phyloP scores from a whole-genome alignment of 1,284 basidiomycete species.

The Rhizoctonia solani region DNA sequence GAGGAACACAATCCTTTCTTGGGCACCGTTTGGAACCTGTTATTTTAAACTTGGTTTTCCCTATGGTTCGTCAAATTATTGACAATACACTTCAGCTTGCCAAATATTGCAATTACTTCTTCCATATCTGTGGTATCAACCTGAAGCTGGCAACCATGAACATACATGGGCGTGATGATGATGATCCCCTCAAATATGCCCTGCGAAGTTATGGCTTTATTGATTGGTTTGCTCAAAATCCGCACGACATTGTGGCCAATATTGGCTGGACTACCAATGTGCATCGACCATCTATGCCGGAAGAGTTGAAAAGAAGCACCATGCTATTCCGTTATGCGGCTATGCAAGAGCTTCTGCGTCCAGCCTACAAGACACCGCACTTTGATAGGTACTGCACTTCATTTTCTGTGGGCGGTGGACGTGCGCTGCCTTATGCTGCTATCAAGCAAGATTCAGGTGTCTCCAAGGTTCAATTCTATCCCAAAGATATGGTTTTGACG shows the following conservation, averaged over 20 bases:
- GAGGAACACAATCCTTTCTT: too few relatives aligned
- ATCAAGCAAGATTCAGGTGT: not conserved
- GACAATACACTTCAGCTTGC: not conserved
- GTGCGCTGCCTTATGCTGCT: not conserved
- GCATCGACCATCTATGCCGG: not conserved
- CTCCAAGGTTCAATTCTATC: not conserved
- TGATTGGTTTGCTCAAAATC: not conserved
- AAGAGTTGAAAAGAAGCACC: not conserved
- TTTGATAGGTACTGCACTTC: not conserved
- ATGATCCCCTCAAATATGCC: not conserved
- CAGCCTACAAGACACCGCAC: not conserved
- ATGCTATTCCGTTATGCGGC: not conserved
- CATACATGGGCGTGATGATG: not conserved
- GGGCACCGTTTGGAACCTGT: too few relatives aligned
- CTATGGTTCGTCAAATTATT: not conserved
- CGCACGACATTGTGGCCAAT: not conserved
- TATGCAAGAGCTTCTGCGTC: not conserved
- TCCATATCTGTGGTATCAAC: conserved; percentile 18
- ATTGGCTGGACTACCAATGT: not conserved
- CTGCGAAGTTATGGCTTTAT: not conserved
- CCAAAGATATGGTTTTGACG: not conserved
- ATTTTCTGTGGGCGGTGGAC: not conserved
- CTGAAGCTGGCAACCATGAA: not conserved
- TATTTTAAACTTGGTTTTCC: not conserved
- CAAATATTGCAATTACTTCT: not conserved